Evolutionary conservation across 306 rosid genomes (phyloP).

Genomic region (Vigna hirtella): DNA sequence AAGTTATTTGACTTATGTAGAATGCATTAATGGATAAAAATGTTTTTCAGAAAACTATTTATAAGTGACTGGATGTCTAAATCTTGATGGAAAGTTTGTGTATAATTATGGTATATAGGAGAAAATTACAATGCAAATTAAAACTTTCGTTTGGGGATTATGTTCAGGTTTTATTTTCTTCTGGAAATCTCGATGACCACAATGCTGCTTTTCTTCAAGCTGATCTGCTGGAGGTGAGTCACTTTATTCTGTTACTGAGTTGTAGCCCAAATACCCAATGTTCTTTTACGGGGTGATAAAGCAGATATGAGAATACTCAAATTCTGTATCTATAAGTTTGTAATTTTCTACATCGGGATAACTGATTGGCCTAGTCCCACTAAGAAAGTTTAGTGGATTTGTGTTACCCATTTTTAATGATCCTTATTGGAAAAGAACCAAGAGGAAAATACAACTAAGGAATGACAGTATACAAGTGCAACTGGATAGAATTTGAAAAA

Average conservation of each 20-base stretch:
- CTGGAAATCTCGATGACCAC: slow-evolving; percentile 62
- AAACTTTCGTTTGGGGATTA: slow-evolving; percentile 36
- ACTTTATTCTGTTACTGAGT: slow-evolving; percentile 24
- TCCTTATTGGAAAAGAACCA: slow-evolving; percentile 25
- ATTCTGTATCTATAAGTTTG: slow-evolving; percentile 11
- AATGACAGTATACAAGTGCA: not conserved
- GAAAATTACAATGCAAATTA: slow-evolving; percentile 5
- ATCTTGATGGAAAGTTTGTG: slow-evolving; percentile 13
- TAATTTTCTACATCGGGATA: slow-evolving; percentile 7
- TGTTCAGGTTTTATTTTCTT: slow-evolving; percentile 73
- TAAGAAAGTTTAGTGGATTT: slow-evolving; percentile 1
- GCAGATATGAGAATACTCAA: slow-evolving; percentile 15
- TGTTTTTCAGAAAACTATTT: slow-evolving; percentile 33
- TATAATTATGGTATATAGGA: slow-evolving; percentile 1
- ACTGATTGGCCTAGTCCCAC: slow-evolving; percentile 5
- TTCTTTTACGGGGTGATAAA: slow-evolving; percentile 8
- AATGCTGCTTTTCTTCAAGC: slow-evolving; percentile 64
- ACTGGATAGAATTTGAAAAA: not conserved
- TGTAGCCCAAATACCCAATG: not conserved
- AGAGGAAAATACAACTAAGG: not conserved
- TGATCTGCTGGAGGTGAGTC: slow-evolving; percentile 85
- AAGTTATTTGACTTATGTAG: slow-evolving; percentile 36
- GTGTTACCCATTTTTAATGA: not conserved
- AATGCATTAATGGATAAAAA: slow-evolving; percentile 17
- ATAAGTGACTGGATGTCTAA: slow-evolving; percentile 9